Conservation (phyloP, 1,284 basidiomycete species). For the Fomitiporia mediterranea region DNA sequence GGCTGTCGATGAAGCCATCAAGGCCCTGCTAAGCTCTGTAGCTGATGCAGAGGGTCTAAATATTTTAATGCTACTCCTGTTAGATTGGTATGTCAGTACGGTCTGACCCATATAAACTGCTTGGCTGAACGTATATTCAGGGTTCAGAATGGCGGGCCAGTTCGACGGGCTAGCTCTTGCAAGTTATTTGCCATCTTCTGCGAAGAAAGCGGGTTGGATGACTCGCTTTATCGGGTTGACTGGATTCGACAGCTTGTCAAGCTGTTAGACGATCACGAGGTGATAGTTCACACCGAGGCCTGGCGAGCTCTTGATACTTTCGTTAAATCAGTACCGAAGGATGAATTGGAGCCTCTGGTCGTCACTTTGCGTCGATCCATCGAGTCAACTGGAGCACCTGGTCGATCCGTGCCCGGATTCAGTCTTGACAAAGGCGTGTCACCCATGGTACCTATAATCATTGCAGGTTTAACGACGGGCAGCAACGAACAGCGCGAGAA, state of each 20-base stretch:
- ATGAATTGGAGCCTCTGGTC: conserved; percentile 86
- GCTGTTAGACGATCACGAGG: conserved; percentile 76
- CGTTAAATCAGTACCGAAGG: conserved; percentile 89
- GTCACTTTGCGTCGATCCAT: conserved; percentile 87
- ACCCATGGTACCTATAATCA: conserved; percentile 84
- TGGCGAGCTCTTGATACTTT: conserved; percentile 84
- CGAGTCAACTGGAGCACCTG: conserved; percentile 80
- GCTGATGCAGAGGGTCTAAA: conserved; percentile 84
- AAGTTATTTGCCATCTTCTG: conserved; percentile 79
- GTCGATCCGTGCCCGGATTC: conserved; percentile 82
- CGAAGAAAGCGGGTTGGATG: conserved; percentile 74
- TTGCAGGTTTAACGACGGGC: conserved; percentile 80
- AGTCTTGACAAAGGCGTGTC: conserved; percentile 87
- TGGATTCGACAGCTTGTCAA: conserved; percentile 94
- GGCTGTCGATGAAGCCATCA: conserved; percentile 76
- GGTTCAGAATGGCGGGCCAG: conserved; percentile 72
- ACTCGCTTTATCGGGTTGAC: conserved; percentile 82
- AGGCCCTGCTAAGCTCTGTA: conserved; percentile 72
- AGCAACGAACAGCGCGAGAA: conserved; percentile 87
- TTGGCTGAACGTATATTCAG: conserved; percentile 38
- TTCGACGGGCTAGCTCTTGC: conserved; percentile 74
- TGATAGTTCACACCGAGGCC: conserved; percentile 76
- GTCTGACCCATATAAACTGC: background rate
- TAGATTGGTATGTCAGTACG: conserved; percentile 67
- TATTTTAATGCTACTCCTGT: conserved; percentile 81